These are phyloP conservation scores for Gossypium trilobum DNA, from an alignment of 441 rosid genomes.

Conservation along the genomic window DNA sequence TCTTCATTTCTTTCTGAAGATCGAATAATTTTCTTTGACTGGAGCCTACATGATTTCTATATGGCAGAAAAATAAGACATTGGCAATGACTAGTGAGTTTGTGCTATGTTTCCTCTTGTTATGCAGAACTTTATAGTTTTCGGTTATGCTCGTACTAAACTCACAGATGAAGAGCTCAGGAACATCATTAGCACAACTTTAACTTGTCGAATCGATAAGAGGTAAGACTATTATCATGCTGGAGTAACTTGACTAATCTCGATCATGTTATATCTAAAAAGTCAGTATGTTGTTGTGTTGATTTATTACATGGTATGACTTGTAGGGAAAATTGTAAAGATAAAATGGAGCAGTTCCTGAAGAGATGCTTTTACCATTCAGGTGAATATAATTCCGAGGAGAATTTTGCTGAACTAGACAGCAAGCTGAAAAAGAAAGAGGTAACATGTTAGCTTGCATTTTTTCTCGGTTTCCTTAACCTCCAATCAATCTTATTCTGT, in stretches of 20 bases:
- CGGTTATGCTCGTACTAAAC: constrained; percentile 65
- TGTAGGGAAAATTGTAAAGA: constrained; percentile 71
- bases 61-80: background rate
- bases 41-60: background rate
- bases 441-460: constrained; percentile 22
- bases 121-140: constrained; percentile 53
- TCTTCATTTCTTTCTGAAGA: background rate
- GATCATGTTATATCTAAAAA: background rate
- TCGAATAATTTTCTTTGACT: background rate
- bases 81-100: constrained; percentile 10
- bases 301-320: background rate
- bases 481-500: background rate
- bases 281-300: background rate
- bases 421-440: constrained; percentile 78
- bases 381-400: constrained; percentile 78
- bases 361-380: constrained; percentile 72
- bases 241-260: background rate
- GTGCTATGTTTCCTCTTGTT: background rate
- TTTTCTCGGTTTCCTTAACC: background rate
- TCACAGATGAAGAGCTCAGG: constrained; percentile 75
- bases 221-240: constrained; percentile 27
- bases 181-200: constrained; percentile 62
- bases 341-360: constrained; percentile 72
- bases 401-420: constrained; percentile 55
- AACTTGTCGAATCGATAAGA: constrained; percentile 85